Evolutionary conservation across 169 alveolate genomes (phyloP), one percentile per base, ranked within the genome.

Genomic region (Eimeria maxima): DNA sequence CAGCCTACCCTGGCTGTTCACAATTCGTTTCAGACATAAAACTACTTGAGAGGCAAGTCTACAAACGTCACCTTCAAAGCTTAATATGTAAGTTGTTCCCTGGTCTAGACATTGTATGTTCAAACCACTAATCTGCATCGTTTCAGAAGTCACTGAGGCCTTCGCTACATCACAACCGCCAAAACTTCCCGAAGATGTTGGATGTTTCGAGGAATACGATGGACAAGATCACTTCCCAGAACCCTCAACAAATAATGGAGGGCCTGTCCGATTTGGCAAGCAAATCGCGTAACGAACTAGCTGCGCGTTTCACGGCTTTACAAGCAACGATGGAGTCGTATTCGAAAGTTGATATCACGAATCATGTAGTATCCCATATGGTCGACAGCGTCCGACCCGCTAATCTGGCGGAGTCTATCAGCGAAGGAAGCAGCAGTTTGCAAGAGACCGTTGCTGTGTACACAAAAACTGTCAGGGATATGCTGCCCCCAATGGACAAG

Each of bases 271-370:
- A 84, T 63, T 84, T 84, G 29, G 93, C 93, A 20, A n/a, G 80
- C 93, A 55, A 84, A 27, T 84, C 93, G 78, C 57, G 93, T 20
- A 47, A 38, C 80, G 93, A 55, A 69, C 11, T 84, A 20, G 38
- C 93, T 27, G 78, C 78, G n/a, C 93, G 93, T 29, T 60, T 84
- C 74, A 20, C 69, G 53, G 78, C 93, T 2, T 38, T 55, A 18
- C 93, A 84, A 84, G 74, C 93, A 60, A 84, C 93, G 80, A 38
- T 84, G 78, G 93, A 84, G 45, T 84, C 93, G 74, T 84, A 84
- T 69, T 84, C 93, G 18, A 84, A 84, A 84, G 78, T 84, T 29
- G 93, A 84, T 44, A 60, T 84, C 93, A 84, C 93, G 1, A 60
- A 84, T 69, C 78, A 84, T 44, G 93, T 84, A 47, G 93, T 84